A percentile compares a stretch with the other conserved stretches of the same genome.
These are phyloP conservation scores for Euclidium syriacum DNA, from an alignment of 345 rosid species.

Conservation along the genomic window DNA sequence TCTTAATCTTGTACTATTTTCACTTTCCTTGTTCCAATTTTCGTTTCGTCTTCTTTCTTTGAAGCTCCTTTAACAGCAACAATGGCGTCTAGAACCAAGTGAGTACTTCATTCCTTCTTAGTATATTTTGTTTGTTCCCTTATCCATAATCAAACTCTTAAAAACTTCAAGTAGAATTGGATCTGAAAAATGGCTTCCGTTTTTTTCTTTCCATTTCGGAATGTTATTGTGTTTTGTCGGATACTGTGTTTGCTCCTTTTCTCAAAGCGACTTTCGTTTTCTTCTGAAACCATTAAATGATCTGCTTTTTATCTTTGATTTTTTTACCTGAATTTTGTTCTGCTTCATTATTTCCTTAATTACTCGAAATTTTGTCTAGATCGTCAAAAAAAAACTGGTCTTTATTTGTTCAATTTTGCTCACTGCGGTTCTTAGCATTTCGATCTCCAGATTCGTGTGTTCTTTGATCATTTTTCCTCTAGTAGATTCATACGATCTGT, in stretches of 20 bases:
- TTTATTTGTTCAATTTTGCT: not conserved
- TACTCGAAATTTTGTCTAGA: not conserved
- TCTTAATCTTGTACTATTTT: conserved; percentile 3
- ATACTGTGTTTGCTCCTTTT: no score
- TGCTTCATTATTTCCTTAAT: not conserved
- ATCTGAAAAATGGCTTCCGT: no score
- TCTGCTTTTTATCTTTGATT: not conserved
- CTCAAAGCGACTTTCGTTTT: no score
- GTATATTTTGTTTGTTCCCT: not conserved
- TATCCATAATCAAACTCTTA: not conserved
- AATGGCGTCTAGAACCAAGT: conserved; percentile 32
- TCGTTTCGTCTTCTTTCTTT: not conserved
- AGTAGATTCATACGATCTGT: not conserved
- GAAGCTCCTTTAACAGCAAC: conserved; percentile 10
- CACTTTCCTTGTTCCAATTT: not conserved
- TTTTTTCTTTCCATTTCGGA: no score
- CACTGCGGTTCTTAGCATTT: not conserved
- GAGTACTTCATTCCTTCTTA: not conserved
- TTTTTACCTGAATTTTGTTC: not conserved
- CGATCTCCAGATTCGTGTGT: not conserved
- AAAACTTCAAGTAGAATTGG: not conserved
- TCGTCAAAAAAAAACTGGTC: not conserved
- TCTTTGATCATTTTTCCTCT: not conserved
- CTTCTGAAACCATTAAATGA: no score
- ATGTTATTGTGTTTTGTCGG: no score